Evolutionary conservation across 441 rosid species (phyloP).

Genomic region (Bocquillonia castaneifolia): DNA sequence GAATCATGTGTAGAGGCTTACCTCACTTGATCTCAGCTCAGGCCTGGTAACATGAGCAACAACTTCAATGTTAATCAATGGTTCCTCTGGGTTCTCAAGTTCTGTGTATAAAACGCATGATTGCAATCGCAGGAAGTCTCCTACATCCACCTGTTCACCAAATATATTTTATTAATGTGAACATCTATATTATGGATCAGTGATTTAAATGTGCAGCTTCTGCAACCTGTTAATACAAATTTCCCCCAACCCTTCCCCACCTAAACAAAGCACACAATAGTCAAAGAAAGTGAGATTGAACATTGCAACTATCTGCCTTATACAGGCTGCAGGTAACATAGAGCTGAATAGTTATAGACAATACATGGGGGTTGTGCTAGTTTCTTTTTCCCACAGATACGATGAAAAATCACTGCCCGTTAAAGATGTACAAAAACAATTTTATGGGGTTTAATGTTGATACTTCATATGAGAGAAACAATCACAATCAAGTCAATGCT

Average conservation of each 20-base stretch:
- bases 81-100: constrained; percentile 49
- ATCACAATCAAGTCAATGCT: not conserved
- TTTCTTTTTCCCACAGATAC: not conserved
- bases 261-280: not conserved
- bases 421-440: not conserved
- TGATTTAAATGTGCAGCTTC: not conserved
- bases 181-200: not conserved
- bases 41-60: constrained; percentile 88
- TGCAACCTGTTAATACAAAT: not conserved
- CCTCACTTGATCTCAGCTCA: constrained; percentile 81
- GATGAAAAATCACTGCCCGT: not conserved
- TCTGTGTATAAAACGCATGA: constrained; percentile 76
- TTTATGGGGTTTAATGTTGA: not conserved
- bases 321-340: not conserved
- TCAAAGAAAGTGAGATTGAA: no score
- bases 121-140: constrained; percentile 69
- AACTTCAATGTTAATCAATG: constrained; percentile 73
- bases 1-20: constrained; percentile 18
- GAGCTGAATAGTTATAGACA: no score
- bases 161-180: not conserved
- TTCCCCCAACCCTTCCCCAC: not conserved
- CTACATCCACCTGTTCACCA: constrained; percentile 67
- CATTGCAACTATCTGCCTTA: not conserved
- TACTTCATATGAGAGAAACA: not conserved
- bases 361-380: no score